Percentiles rank a stretch among this genome's conserved stretches.
Evolutionary conservation across 148 eudicot genomes (phyloP).

Genomic region (Suaeda aralocaspica): DNA sequence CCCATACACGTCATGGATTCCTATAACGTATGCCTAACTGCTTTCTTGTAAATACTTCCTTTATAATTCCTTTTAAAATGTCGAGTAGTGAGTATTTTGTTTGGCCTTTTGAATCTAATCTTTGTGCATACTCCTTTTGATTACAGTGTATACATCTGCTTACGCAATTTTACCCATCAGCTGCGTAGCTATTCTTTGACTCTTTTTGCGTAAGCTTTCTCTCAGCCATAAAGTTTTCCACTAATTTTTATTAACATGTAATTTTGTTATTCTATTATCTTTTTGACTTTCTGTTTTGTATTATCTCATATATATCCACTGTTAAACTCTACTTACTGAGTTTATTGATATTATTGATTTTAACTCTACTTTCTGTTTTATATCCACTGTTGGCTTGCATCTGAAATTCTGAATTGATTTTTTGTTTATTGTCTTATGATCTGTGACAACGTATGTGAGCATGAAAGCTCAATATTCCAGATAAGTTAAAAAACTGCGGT

Average conservation of each 20-base stretch:
- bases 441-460: not conserved
- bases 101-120: not conserved
- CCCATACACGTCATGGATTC: conserved; percentile 99
- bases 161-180: conserved; percentile 85
- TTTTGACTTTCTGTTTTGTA: not conserved
- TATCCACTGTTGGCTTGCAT: not conserved
- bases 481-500: conserved; percentile 8
- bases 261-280: not conserved
- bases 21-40: conserved; percentile 61
- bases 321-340: no score
- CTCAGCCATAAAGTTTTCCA: not conserved
- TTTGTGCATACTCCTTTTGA: conserved; percentile 15
- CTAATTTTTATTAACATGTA: not conserved
- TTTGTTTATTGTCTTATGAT: not conserved
- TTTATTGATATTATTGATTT: no score
- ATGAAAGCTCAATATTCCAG: not conserved
- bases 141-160: conserved; percentile 87
- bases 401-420: not conserved
- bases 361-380: not conserved
- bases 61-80: not conserved
- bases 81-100: not conserved
- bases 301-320: no score
- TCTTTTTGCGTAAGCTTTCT: conserved; percentile 81
- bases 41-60: conserved; percentile 10
- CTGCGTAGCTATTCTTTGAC: conserved; percentile 69